Percentiles rank a stretch among this genome's conserved stretches.
Evolutionary conservation across 768 basidiomycete genomes (phyloP).

Genomic region (Guyanaporus albipodus): DNA sequence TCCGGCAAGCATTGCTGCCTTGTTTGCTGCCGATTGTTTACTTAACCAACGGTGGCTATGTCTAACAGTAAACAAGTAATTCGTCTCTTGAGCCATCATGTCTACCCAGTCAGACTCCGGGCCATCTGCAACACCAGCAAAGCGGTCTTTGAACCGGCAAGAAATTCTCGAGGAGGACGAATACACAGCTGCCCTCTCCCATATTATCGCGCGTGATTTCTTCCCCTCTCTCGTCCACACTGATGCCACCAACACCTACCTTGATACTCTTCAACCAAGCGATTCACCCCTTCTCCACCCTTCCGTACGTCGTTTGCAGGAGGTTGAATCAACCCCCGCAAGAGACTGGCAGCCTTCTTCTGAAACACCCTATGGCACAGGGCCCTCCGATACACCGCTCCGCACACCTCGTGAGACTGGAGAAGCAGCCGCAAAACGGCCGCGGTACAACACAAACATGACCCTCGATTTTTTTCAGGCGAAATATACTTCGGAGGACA

Average conservation of each 20-base stretch:
- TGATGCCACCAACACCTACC: conserved; percentile 83
- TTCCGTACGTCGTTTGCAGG: conserved; percentile 70
- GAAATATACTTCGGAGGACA: conserved; percentile 93
- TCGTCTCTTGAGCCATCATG: conserved; percentile 21
- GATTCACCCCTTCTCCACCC: conserved; percentile 75
- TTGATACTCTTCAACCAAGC: conserved; percentile 71
- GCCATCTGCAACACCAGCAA: conserved; percentile 26
- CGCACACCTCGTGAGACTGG: conserved; percentile 37
- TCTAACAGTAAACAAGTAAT: too few species aligned
- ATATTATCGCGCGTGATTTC: conserved; percentile 96
- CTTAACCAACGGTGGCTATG: too few species aligned
- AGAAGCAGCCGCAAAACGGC: conserved; percentile 51
- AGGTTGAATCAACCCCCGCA: conserved; percentile 52
- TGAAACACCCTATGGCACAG: conserved; percentile 61
- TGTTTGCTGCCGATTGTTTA: too few species aligned
- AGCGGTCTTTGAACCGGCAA: conserved; percentile 69
- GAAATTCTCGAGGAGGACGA: conserved; percentile 86
- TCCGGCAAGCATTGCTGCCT: too few species aligned
- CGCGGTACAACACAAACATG: conserved; percentile 56
- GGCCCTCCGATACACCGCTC: conserved; percentile 64
- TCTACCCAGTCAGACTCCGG: conserved; percentile 25
- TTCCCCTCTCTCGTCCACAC: conserved; percentile 91
- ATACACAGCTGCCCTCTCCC: conserved; percentile 84
- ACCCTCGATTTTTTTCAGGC: conserved; percentile 87
- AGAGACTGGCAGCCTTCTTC: conserved; percentile 44